Evolutionary conservation across 2,329 filamentous ascomycete genomes (phyloP).

Genomic region (Fusarium ramigenum): DNA sequence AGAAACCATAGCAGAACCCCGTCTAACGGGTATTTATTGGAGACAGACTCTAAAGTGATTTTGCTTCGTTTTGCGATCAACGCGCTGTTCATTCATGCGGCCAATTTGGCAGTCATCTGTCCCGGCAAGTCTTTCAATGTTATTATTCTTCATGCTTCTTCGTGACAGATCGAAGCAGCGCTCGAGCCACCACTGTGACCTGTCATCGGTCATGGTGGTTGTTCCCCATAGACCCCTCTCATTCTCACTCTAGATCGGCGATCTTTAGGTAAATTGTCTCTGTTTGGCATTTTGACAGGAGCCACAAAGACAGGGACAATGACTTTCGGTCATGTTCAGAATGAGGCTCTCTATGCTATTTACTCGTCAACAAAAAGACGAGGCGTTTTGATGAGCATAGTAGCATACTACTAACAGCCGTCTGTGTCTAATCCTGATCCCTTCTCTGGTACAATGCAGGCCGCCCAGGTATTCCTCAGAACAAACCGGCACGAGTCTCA

Average conservation of each 20-base stretch:
- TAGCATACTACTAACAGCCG: not conserved
- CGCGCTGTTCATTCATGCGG: not conserved
- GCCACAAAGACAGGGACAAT: conserved; percentile 2
- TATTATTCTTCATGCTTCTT: conserved; percentile 8
- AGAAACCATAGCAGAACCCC: conserved; percentile 5
- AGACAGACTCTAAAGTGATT: not conserved
- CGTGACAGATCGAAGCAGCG: conserved; percentile 9
- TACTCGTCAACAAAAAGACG: conserved; percentile 2
- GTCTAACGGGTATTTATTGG: not conserved
- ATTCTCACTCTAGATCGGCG: conserved; percentile 37
- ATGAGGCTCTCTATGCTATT: conserved; percentile 10
- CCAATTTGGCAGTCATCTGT: not conserved
- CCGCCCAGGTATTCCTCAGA: not conserved
- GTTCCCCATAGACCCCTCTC: conserved; percentile 22
- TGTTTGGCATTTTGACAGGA: conserved; percentile 14
- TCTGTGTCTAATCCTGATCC: not conserved
- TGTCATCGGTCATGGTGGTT: conserved; percentile 5
- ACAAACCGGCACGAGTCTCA: not conserved
- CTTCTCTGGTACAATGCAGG: not conserved
- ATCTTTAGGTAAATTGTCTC: conserved; percentile 28
- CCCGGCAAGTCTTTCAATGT: not conserved
- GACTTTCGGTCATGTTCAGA: conserved; percentile 3
- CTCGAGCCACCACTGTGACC: conserved; percentile 28
- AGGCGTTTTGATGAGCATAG: conserved; percentile 21
- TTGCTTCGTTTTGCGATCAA: not conserved